Evolutionary conservation across 208 protist genomes (phyloP).

Genomic region (Naegleria fowleri): DNA sequence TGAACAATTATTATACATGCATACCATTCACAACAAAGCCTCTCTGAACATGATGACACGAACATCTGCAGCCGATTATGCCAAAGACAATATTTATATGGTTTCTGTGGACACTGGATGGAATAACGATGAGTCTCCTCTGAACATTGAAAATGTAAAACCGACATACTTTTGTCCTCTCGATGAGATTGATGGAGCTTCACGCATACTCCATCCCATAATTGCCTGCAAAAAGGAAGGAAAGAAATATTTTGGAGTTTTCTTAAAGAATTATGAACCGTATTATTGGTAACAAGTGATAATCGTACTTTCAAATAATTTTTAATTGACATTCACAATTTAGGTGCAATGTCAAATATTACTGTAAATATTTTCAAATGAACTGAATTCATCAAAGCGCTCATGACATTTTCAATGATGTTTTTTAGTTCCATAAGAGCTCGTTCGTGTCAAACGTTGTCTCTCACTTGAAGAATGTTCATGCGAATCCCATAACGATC

Average conservation of each 20-base stretch:
- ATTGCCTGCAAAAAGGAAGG: neutral
- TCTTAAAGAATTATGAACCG: conserved; percentile 32
- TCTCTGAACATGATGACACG: conserved; percentile 78
- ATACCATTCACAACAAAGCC: conserved; percentile 58
- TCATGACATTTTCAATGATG: too few relatives aligned
- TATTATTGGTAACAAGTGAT: conserved; percentile 30
- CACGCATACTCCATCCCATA: conserved; percentile 62
- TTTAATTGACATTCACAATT: too few relatives aligned
- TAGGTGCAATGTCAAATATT: too few relatives aligned
- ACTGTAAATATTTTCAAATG: too few relatives aligned
- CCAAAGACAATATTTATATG: conserved; percentile 59
- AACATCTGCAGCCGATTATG: conserved; percentile 47
- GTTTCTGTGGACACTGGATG: conserved; percentile 70
- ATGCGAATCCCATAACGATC: too few relatives aligned
- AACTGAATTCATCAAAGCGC: too few relatives aligned
- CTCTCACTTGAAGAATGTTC: too few relatives aligned
- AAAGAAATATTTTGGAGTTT: neutral
- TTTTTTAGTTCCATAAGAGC: too few relatives aligned
- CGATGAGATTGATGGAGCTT: conserved; percentile 65
- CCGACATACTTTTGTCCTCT: conserved; percentile 39
- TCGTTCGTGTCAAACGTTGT: too few relatives aligned
- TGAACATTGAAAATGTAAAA: conserved; percentile 29
- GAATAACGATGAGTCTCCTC: conserved; percentile 65
- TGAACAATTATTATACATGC: too few relatives aligned
- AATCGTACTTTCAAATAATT: too few relatives aligned